Evolutionary conservation across 495 filamentous ascomycete genomes (phyloP), one percentile per base, ranked within the genome.

Genomic region (Lasiosphaeriaceae sp.): DNA sequence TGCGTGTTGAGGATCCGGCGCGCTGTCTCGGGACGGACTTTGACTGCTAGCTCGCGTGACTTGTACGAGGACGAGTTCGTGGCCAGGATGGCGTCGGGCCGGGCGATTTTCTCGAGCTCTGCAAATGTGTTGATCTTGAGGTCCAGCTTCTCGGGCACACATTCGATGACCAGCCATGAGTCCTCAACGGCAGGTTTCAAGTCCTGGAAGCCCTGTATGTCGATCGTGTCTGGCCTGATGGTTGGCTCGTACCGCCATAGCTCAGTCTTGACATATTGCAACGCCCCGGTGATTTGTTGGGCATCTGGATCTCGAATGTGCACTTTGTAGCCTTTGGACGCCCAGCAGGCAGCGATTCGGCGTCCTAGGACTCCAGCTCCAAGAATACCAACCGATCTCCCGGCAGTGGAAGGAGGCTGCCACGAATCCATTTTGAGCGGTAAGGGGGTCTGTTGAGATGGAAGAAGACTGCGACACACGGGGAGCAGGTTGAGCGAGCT

Each of bases 11-110:
- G 41, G 46, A 73, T 59, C 1, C 79, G 63, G 1, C 67, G 67
- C 2, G 47, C 55, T 52, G 70, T 59, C 26, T 77, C 11, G 52
- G 55, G 8, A 53, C 56, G 57, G n/a, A 83, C 70, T 20, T 74
- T 71, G 22, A 57, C 67, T 1, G 81, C 56, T 69, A 83, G 77
- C 52, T 77, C 71, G 0, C 70, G 64, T 2, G 74, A 72, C 55
- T 74, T 80, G 70, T 73, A 83, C 0, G 76, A 79, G 0, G 73
- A 77, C 4, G 74, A 78, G 60, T 82, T 84, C 7, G 77, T 74
- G 0, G 69, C 81, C 17, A 84, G 54, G 26, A 84, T 79, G 26
- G 71, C 73, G 48, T 82, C 77, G 0, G 39, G 34, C 1, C 67
- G 72, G 0, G 74, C 65, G 0, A 67, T 19, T 6, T 55, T 49